These are phyloP conservation scores for Diutina rugosa DNA, from an alignment of 1,139 yeast genomes.

Conservation along the genomic window DNA sequence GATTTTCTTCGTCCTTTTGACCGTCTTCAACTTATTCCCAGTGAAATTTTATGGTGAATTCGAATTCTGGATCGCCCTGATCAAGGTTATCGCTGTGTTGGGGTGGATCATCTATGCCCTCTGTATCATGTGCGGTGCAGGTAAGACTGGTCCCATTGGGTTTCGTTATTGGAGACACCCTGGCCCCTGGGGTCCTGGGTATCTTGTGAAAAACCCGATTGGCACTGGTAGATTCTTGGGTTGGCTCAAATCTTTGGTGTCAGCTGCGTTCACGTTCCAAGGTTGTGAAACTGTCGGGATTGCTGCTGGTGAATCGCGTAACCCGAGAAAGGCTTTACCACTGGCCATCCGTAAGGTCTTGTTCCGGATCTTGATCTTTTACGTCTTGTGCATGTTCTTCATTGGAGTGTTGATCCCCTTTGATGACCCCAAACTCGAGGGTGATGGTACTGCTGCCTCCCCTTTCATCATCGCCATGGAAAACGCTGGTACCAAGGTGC, in stretches of 20 bases:
- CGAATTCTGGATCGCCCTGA: conserved; percentile 52
- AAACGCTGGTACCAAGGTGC: conserved; percentile 33
- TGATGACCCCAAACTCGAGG: conserved; percentile 23
- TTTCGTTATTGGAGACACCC: background rate
- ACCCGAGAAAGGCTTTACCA: background rate
- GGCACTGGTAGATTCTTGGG: background rate
- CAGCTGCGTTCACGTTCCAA: background rate
- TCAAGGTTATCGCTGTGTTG: conserved; percentile 57
- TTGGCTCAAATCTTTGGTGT: background rate
- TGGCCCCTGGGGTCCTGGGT: conserved; percentile 2
- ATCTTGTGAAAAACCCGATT: background rate
- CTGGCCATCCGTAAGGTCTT: conserved; percentile 1
- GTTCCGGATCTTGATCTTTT: background rate
- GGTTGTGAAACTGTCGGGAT: conserved; percentile 1
- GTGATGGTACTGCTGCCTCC: conserved; percentile 34
- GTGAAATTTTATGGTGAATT: conserved; percentile 55
- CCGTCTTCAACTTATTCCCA: conserved; percentile 43
- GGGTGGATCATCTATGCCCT: conserved; percentile 62
- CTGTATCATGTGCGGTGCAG: conserved; percentile 2
- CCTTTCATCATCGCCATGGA: conserved; percentile 43
- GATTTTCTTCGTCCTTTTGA: conserved; percentile 45
- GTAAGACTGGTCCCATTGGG: conserved; percentile 2
- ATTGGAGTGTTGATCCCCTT: conserved; percentile 31
- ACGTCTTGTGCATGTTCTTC: conserved; percentile 18
- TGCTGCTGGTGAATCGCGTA: background rate